phyloP scores from a whole-genome alignment of 805 yeast genomes.

The Saccharomycopsis synnaedendra region DNA sequence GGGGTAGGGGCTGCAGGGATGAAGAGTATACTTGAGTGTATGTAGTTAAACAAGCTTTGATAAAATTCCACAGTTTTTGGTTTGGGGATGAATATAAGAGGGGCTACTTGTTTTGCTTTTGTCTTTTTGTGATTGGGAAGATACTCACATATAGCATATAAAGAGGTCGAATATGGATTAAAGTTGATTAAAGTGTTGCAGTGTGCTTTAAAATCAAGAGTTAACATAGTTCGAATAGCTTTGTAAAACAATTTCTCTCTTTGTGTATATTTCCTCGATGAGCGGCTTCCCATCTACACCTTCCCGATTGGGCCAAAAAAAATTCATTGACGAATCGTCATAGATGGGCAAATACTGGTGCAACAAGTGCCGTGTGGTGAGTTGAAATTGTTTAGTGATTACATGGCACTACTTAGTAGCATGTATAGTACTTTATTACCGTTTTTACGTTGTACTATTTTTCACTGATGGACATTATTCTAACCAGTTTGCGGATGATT shows the following conservation, averaged over 20 bases:
- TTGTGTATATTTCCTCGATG: not conserved
- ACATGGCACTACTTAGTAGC: too few species aligned
- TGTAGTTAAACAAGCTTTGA: not conserved
- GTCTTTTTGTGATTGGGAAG: too few species aligned
- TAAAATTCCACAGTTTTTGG: not conserved
- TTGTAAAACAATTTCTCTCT: not conserved
- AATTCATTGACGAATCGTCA: not conserved
- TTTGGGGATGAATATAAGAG: too few species aligned
- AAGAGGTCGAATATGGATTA: not conserved
- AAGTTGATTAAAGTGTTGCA: not conserved
- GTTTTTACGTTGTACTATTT: not conserved
- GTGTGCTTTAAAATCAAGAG: not conserved
- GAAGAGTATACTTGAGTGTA: not conserved
- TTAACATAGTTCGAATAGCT: not conserved
- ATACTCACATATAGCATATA: not conserved
- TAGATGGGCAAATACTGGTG: conserved; percentile 8
- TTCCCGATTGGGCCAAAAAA: not conserved
- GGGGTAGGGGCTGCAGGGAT: too few species aligned
- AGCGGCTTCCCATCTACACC: not conserved
- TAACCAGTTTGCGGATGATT: conserved; percentile 4
- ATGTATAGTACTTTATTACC: not conserved
- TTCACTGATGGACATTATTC: not conserved
- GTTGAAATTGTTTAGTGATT: not conserved
- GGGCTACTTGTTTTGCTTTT: too few species aligned
- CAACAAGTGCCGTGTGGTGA: conserved; percentile 1